Base-by-base conservation (phyloP, 495 filamentous ascomycete species). In the Penicillium samsonianum region DNA sequence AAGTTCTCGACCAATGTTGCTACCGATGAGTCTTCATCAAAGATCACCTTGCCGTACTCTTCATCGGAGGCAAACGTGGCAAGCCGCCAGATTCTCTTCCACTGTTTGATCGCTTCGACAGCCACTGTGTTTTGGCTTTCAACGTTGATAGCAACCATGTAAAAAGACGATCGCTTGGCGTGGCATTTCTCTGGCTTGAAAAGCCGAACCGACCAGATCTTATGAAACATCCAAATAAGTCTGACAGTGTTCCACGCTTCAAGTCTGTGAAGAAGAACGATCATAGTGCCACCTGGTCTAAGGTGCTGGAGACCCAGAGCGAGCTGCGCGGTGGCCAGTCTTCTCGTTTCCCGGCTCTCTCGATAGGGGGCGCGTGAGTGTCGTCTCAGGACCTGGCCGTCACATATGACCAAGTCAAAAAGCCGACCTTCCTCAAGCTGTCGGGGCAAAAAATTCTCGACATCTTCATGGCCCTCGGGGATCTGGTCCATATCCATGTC, bases 321-420 rank as follows among this genome's bases (percentile, higher is more conserved):
- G 11, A 85, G 68, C 62, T 85, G 79, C 0, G 75, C 61, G 6
- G 65, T 40, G 0, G 53, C 55, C 25, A 85, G 64, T 35, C 82
- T 67, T 10, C 40, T 44, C 1, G 69, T 69, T 67, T 87, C 81
- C 19, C 61, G 52, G 0, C 12, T 23, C 54, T 80, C 68, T n/a
- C 77, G 65, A 62, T 81, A 77, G 28, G 58, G 46, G 23, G 72
- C 68, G 19, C 78, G 63, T 38, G 62, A 23, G 22, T 86, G 82
- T 0, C 63, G 77, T 16, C 82, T 64, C 14, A 84, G 67, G 2
- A 82, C 79, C 35, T 85, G 78, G 1, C 83, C 82, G 57, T 86
- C 82, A 64, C 82, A 86, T 38, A 87, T 64, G 12, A 82, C 70
- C 2, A 86, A 72, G 52, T 86, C 74, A 60, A 84, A 86, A 0